Evolutionary conservation across 495 filamentous ascomycete genomes (phyloP), one percentile per base, ranked within the genome.

Genomic region (Hyaloscypha bicolor): DNA sequence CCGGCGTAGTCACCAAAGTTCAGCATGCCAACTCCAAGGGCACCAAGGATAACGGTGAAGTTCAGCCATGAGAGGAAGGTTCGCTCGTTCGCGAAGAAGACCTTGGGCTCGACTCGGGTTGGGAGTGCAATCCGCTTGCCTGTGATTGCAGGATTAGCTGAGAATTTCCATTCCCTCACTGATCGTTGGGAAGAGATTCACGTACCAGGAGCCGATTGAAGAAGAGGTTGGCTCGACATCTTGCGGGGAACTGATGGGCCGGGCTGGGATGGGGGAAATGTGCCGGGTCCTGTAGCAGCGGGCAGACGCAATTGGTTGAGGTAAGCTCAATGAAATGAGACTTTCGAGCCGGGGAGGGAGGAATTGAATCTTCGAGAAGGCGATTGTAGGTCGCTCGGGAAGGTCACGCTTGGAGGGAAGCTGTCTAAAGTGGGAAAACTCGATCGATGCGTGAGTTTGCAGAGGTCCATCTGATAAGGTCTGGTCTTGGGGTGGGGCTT

Each of bases 61-160:
- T 98, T 98, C 72, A 99, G 91, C 96, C 96, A 99, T 75, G 91
- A 95, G 73, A 99, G 88, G 75, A 98, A 99, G 51, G 95, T 99
- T 61, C 95, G 93, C 83, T 99, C 95, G 83, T 98, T 98, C 78
- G 95, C 95, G 85, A 99, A 99, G 88, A 98, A 99, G 81, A 99
- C 95, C 79, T 99, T 99, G 48, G 95, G 95, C 77, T 99, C 95
- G 78, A 99, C 94, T 69, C 95, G 93, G 52, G 93, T 97, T 62
- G 95, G 95, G 68, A 99, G 93, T 68, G 96, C 94, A 77, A 99
- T 99, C 71, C 95, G 93, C 78, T 99, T 99, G 84, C 93, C 93
- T 93, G 74, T 35, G 51, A 56, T 56, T 31, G 39, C 30, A 9
- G 3, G 5, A n/a, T 60, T 60, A 60, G 16, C n/a, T 55, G 31